phyloP scores from a whole-genome alignment of 2,329 filamentous ascomycete genomes.

The Daldinia sp. region DNA sequence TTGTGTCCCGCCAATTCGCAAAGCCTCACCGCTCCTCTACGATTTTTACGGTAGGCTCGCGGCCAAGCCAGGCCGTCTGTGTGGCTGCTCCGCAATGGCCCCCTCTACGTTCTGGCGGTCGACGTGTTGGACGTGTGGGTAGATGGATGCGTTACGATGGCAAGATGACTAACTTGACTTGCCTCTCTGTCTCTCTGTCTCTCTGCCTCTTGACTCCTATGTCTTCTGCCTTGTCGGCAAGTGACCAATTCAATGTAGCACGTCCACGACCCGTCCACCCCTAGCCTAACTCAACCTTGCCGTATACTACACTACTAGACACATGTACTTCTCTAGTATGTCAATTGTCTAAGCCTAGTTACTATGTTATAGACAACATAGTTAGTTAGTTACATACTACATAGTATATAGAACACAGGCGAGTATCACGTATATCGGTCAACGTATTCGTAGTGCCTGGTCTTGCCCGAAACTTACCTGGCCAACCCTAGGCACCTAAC shows the following conservation, averaged over 20 bases:
- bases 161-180: conserved; percentile 21
- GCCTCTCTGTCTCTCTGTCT: not conserved
- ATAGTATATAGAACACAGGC: not conserved
- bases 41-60: not conserved
- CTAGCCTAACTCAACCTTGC: not conserved
- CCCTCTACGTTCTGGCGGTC: conserved; percentile 35
- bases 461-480: conserved; percentile 17
- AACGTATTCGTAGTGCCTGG: conserved; percentile 20
- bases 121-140: conserved; percentile 21
- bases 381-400: not conserved
- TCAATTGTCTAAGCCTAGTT: not conserved
- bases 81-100: conserved; percentile 21
- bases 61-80: conserved; percentile 20
- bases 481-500: not conserved
- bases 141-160: conserved; percentile 13
- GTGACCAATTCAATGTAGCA: not conserved
- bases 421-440: not conserved
- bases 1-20: conserved; percentile 32
- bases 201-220: too few relatives aligned
- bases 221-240: not conserved
- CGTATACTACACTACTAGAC: not conserved
- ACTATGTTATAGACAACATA: not conserved
- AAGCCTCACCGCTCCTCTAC: conserved; percentile 33
- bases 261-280: not conserved
- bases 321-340: too few relatives aligned